These are phyloP conservation scores for Rhizopogon rudus DNA, from an alignment of 768 basidiomycete genomes.

Conservation along the genomic window DNA sequence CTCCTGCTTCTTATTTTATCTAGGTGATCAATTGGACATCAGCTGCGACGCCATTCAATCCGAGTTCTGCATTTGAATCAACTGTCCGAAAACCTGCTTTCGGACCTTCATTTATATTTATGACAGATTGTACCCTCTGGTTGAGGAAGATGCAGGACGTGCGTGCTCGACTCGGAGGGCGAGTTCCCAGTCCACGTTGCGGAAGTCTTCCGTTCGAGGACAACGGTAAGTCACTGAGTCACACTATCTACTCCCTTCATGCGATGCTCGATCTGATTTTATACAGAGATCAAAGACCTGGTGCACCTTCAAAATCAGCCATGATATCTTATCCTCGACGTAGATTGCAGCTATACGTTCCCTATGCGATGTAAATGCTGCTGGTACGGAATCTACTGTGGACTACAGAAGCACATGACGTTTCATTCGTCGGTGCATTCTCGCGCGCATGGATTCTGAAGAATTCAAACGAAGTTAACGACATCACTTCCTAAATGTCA, in stretches of 20 bases:
- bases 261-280: background rate
- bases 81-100: conserved; percentile 61
- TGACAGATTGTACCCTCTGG: conserved; percentile 76
- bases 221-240: conserved; percentile 31
- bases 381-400: background rate
- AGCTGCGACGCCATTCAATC: conserved; percentile 24
- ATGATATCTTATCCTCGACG: conserved; percentile 22
- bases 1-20: background rate
- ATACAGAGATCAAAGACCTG: conserved; percentile 33
- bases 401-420: background rate
- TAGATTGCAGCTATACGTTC: background rate
- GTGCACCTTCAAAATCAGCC: conserved; percentile 36
- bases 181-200: conserved; percentile 26
- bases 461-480: background rate
- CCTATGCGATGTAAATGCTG: too few relatives aligned
- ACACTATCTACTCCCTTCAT: background rate
- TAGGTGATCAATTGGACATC: conserved; percentile 64
- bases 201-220: conserved; percentile 40
- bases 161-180: conserved; percentile 8
- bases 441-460: background rate
- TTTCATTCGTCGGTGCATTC: background rate
- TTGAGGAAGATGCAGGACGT: conserved; percentile 33
- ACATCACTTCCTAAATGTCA: background rate
- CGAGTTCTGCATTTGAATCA: conserved; percentile 28
- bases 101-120: conserved; percentile 68